phyloP scores from a whole-genome alignment of 2,329 filamentous ascomycete species.

The Pseudogymnoascus sp. region DNA sequence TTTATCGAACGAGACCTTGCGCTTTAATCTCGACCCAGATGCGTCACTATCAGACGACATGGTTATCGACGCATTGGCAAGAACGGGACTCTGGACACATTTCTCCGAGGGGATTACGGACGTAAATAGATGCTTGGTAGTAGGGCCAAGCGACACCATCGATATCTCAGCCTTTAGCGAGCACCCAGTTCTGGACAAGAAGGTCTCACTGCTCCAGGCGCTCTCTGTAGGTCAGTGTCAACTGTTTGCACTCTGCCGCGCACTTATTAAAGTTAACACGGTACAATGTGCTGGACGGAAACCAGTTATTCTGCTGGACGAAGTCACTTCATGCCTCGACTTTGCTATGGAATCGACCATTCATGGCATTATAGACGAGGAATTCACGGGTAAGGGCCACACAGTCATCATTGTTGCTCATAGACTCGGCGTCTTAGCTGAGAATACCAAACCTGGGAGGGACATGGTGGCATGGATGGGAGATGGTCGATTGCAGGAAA shows the following conservation, averaged over 20 bases:
- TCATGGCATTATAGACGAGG: slow-evolving; percentile 27
- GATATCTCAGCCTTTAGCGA: neutral
- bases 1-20: slow-evolving; percentile 27
- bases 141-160: too few species aligned
- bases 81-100: slow-evolving; percentile 10
- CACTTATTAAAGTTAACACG: slow-evolving; percentile 32
- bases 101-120: neutral
- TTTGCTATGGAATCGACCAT: slow-evolving; percentile 28
- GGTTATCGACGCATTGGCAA: slow-evolving; percentile 14
- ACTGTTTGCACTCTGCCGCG: slow-evolving; percentile 40
- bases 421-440: slow-evolving; percentile 21
- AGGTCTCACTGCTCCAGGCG: slow-evolving; percentile 21
- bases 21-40: slow-evolving; percentile 27
- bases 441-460: neutral
- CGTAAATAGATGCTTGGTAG: neutral
- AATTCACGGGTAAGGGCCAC: slow-evolving; percentile 21
- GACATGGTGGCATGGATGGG: neutral
- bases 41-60: slow-evolving; percentile 17
- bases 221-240: slow-evolving; percentile 38
- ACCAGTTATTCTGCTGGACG: slow-evolving; percentile 34
- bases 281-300: slow-evolving; percentile 16
- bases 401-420: slow-evolving; percentile 32
- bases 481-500: neutral
- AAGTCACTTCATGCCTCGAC: slow-evolving; percentile 35
- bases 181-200: slow-evolving; percentile 21